Percentiles rank a stretch among this genome's conserved stretches.
Conservation (phyloP, 495 filamentous ascomycete species). For the Choiromyces venosus region DNA sequence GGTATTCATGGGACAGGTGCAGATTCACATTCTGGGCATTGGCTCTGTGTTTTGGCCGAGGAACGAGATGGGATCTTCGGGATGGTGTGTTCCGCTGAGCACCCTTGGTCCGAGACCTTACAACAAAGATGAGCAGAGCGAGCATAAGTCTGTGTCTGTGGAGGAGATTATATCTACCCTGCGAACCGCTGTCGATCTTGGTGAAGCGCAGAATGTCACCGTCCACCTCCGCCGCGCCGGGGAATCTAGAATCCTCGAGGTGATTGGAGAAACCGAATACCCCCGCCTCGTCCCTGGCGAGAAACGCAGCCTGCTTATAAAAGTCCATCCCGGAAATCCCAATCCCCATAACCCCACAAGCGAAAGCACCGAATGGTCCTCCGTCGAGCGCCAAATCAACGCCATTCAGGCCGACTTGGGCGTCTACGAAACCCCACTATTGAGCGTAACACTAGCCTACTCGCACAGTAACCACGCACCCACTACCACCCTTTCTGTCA, state of each 20-base stretch:
- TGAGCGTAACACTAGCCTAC: constrained; percentile 30
- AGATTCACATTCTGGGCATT: constrained; percentile 37
- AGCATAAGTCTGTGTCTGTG: background rate
- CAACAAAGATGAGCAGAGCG: background rate
- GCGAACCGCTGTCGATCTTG: constrained; percentile 32
- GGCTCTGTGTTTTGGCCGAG: constrained; percentile 36
- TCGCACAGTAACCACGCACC: constrained; percentile 17
- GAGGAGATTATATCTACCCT: constrained; percentile 19
- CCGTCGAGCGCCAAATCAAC: constrained; percentile 30
- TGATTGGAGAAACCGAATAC: constrained; percentile 35
- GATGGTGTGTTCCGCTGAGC: constrained; percentile 31
- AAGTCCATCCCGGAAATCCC: constrained; percentile 27
- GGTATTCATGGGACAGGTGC: constrained; percentile 35
- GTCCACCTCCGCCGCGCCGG: constrained; percentile 27
- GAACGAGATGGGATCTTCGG: constrained; percentile 34
- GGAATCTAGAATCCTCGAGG: constrained; percentile 29
- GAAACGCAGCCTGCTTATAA: constrained; percentile 29
- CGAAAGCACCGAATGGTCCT: constrained; percentile 17
- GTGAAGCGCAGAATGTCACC: constrained; percentile 13
- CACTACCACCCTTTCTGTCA: constrained; percentile 8
- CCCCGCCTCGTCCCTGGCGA: constrained; percentile 32
- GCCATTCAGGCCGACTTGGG: constrained; percentile 30
- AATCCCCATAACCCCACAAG: background rate
- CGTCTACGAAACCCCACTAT: constrained; percentile 28
- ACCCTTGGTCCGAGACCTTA: constrained; percentile 15